A percentile compares a stretch with the other conserved stretches of the same genome.
Conservation (phyloP, 129 eudicot genomes). For the Flaveria sonorensis region DNA sequence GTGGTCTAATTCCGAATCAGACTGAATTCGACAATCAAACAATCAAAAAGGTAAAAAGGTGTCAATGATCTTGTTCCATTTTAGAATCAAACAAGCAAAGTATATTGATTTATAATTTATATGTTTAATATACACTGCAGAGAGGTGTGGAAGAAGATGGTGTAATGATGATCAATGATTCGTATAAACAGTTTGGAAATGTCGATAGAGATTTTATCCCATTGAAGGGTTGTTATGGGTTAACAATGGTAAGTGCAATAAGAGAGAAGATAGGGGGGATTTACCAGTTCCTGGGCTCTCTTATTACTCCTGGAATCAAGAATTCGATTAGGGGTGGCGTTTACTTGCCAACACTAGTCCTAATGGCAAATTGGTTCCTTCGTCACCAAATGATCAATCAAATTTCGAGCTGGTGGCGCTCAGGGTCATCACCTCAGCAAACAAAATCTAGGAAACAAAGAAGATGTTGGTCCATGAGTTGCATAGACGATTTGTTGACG, state of each 20-base stretch:
- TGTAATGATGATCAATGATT: slow-evolving; percentile 29
- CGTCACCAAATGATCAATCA: slow-evolving; percentile 45
- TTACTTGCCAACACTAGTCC: slow-evolving; percentile 41
- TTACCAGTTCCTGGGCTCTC: slow-evolving; percentile 51
- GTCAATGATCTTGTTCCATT: slow-evolving; percentile 11
- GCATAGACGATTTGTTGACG: slow-evolving; percentile 75
- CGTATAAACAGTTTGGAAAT: slow-evolving; percentile 22
- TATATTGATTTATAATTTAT: neutral
- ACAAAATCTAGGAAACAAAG: slow-evolving; percentile 74
- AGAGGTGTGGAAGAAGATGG: slow-evolving; percentile 38
- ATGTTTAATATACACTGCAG: slow-evolving; percentile 34
- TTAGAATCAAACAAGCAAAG: neutral
- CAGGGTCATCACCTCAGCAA: slow-evolving; percentile 38
- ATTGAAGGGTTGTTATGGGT: slow-evolving; percentile 44
- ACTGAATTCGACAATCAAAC: slow-evolving; percentile 25
- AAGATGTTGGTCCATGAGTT: slow-evolving; percentile 87
- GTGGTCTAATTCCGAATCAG: slow-evolving; percentile 14
- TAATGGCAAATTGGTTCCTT: slow-evolving; percentile 40
- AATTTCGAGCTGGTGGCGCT: slow-evolving; percentile 27
- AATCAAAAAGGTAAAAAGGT: slow-evolving; percentile 47
- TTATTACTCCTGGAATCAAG: slow-evolving; percentile 61
- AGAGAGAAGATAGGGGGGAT: slow-evolving; percentile 48
- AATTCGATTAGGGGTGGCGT: slow-evolving; percentile 36
- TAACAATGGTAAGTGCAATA: slow-evolving; percentile 33
- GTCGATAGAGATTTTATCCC: slow-evolving; percentile 53